Conservation (phyloP, 2,329 filamentous ascomycete genomes). For the Arthrobotrys sinensis region DNA sequence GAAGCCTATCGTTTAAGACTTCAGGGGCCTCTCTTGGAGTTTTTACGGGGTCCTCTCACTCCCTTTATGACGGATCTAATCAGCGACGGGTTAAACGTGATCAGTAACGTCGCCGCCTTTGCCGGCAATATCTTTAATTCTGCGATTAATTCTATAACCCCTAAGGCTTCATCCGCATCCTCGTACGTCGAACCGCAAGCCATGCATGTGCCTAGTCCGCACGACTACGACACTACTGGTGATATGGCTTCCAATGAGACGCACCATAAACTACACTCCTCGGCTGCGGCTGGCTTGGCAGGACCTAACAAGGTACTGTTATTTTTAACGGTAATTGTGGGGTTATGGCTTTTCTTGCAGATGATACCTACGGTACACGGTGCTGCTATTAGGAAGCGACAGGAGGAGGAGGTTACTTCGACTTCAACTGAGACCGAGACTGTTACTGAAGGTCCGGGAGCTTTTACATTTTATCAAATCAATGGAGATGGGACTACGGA, state of each 20-base stretch:
- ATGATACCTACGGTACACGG: conserved; percentile 18
- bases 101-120: conserved; percentile 6
- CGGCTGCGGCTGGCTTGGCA: neutral
- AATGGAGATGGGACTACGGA: conserved; percentile 29
- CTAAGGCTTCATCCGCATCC: neutral
- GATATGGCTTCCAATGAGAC: conserved; percentile 28
- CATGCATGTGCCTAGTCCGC: conserved; percentile 38
- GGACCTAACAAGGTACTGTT: conserved; percentile 30
- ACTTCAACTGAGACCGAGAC: neutral
- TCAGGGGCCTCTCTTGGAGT: neutral
- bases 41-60: neutral
- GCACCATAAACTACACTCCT: conserved; percentile 22
- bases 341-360: conserved; percentile 24
- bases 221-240: conserved; percentile 23
- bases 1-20: neutral
- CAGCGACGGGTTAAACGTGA: neutral
- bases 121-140: conserved; percentile 15
- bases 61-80: conserved; percentile 42
- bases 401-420: neutral
- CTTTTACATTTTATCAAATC: conserved; percentile 39
- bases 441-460: neutral
- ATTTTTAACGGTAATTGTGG: conserved; percentile 8
- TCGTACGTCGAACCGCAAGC: neutral
- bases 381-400: conserved; percentile 1
- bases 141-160: neutral